Evolutionary conservation across 768 basidiomycete species (phyloP).

Genomic region (Boletus bicolor): DNA sequence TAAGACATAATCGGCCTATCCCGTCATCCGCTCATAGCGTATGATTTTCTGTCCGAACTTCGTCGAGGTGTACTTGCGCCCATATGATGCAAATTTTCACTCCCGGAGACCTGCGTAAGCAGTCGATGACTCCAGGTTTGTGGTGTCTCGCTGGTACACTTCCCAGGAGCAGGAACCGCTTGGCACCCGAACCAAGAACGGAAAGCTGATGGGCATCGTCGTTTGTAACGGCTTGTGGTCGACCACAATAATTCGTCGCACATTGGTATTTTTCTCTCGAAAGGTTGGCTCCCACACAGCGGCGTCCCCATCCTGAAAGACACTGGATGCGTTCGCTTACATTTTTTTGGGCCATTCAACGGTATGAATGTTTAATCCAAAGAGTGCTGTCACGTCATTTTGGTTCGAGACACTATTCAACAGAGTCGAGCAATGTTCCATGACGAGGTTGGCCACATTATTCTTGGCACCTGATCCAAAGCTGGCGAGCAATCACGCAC

Average conservation of each 20-base stretch:
- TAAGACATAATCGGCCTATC: conserved; percentile 4
- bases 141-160: conserved; percentile 42
- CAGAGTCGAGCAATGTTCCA: background rate
- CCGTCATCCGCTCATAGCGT: background rate
- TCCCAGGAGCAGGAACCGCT: conserved; percentile 41
- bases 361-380: background rate
- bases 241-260: background rate
- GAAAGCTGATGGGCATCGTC: conserved; percentile 49
- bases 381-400: background rate
- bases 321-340: background rate
- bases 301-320: background rate
- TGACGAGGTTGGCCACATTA: background rate
- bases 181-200: conserved; percentile 48
- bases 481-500: background rate
- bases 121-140: conserved; percentile 41
- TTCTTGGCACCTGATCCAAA: background rate
- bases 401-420: background rate
- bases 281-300: background rate
- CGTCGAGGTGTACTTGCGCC: conserved; percentile 10
- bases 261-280: background rate
- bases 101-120: conserved; percentile 32
- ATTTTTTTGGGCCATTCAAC: background rate
- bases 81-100: conserved; percentile 42
- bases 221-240: background rate
- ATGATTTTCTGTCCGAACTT: background rate